These are phyloP conservation scores for Candida rishiriensis DNA, from an alignment of 805 yeast genomes.

Conservation along the genomic window DNA sequence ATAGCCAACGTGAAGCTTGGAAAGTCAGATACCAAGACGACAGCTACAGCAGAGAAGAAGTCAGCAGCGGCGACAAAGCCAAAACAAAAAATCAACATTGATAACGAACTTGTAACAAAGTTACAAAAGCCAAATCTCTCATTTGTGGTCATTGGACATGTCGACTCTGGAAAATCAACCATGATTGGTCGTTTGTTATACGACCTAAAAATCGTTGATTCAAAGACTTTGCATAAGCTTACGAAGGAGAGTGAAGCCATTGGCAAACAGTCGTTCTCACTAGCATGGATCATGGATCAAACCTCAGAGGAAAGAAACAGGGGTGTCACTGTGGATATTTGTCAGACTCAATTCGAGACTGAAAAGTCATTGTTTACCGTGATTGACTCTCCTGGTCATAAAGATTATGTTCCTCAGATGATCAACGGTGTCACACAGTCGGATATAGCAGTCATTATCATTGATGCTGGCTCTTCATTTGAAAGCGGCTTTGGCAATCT, in stretches of 20 bases:
- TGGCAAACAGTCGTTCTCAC: slow-evolving; percentile 76
- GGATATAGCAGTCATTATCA: slow-evolving; percentile 66
- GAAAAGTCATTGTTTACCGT: slow-evolving; percentile 52
- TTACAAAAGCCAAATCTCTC: slow-evolving; percentile 50
- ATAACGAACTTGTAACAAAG: slow-evolving; percentile 33
- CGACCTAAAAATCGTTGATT: slow-evolving; percentile 63
- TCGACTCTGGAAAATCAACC: slow-evolving; percentile 82
- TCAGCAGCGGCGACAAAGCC: slow-evolving; percentile 35
- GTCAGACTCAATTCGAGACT: slow-evolving; percentile 65
- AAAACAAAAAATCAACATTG: slow-evolving; percentile 39
- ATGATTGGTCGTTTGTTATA: slow-evolving; percentile 68
- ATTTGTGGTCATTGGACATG: slow-evolving; percentile 83
- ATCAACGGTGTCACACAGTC: slow-evolving; percentile 80
- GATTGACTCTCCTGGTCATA: slow-evolving; percentile 83
- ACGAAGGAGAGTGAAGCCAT: slow-evolving; percentile 59
- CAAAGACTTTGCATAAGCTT: slow-evolving; percentile 56
- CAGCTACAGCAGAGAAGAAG: slow-evolving; percentile 4
- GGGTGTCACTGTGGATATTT: slow-evolving; percentile 78
- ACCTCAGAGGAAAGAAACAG: slow-evolving; percentile 69
- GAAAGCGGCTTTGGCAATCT: slow-evolving; percentile 62
- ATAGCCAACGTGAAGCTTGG: slow-evolving; percentile 20
- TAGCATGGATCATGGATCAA: slow-evolving; percentile 85
- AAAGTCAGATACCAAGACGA: slow-evolving; percentile 3
- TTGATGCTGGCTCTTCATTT: slow-evolving; percentile 64
- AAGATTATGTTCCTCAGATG: slow-evolving; percentile 81